phyloP scores from a whole-genome alignment of 352 stramenopile species.

The Albugo laibachii region DNA sequence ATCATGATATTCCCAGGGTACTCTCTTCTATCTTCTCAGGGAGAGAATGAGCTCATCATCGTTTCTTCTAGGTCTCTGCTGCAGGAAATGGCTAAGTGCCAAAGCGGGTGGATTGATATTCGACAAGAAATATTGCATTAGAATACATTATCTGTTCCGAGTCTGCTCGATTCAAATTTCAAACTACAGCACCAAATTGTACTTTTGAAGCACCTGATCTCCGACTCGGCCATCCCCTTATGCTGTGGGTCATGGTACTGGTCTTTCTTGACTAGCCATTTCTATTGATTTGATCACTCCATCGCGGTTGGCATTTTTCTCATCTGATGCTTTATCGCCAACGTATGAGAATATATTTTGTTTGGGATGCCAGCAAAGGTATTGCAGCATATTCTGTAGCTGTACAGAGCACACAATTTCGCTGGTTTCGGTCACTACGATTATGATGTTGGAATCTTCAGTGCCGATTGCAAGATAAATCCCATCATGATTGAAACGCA shows the following conservation, averaged over 20 bases:
- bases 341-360: constrained; percentile 58
- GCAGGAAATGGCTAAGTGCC: constrained; percentile 74
- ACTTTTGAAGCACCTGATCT: too few relatives aligned
- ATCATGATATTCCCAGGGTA: constrained; percentile 95
- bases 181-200: too few relatives aligned
- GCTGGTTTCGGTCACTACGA: constrained; percentile 40
- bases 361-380: constrained; percentile 71
- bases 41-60: neutral
- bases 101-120: neutral
- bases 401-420: constrained; percentile 33
- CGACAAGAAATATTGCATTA: neutral
- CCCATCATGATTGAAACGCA: constrained; percentile 60
- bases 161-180: too few relatives aligned
- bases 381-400: constrained; percentile 51
- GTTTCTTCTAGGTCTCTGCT: constrained; percentile 38
- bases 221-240: too few relatives aligned
- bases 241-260: too few relatives aligned
- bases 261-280: constrained; percentile 8
- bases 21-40: neutral
- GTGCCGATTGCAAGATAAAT: constrained; percentile 53
- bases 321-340: constrained; percentile 47
- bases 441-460: constrained; percentile 46
- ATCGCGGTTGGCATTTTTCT: constrained; percentile 66
- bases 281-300: constrained; percentile 74
- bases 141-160: too few relatives aligned